A percentile compares a stretch with the other conserved stretches of the same genome.
phyloP scores from a whole-genome alignment of 2,329 filamentous ascomycete genomes.

The Neopestalotiopsis clavispora region DNA sequence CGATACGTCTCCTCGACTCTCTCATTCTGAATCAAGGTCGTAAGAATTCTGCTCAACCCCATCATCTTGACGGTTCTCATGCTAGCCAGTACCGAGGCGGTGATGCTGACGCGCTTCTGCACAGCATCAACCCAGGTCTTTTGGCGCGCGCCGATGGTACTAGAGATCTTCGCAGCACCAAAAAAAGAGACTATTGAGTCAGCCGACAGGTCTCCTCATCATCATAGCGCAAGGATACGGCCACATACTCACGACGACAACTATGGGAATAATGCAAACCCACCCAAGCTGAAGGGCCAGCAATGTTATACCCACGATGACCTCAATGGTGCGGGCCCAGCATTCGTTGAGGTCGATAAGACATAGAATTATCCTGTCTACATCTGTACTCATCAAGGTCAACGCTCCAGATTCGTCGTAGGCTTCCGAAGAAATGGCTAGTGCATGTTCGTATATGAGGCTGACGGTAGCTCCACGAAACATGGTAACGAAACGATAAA shows the following conservation, averaged over 20 bases:
- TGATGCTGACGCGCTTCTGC: conserved; percentile 37
- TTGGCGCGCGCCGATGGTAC: conserved; percentile 31
- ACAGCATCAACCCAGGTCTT: conserved; percentile 41
- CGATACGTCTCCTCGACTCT: conserved; percentile 40
- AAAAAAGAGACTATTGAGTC: conserved; percentile 22
- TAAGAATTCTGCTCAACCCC: conserved; percentile 36
- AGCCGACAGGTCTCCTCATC: background rate
- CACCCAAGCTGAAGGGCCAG: conserved; percentile 50
- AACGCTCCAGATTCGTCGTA: conserved; percentile 45
- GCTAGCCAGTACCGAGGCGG: conserved; percentile 39
- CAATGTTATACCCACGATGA: conserved; percentile 50
- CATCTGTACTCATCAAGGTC: conserved; percentile 53
- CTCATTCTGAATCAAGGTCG: conserved; percentile 35
- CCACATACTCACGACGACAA: conserved; percentile 39
- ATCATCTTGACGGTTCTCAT: conserved; percentile 49
- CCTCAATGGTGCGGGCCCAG: conserved; percentile 46
- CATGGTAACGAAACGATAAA: conserved; percentile 26
- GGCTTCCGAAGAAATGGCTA: conserved; percentile 23
- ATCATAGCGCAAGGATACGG: background rate
- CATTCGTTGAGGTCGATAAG: conserved; percentile 42
- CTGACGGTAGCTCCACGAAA: conserved; percentile 38
- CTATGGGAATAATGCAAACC: conserved; percentile 52
- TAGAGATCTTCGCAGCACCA: conserved; percentile 27
- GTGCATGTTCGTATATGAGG: conserved; percentile 39
- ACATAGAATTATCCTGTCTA: conserved; percentile 45